Percentiles rank a stretch among this genome's conserved stretches.
Evolutionary conservation across 1,284 basidiomycete species (phyloP).

Genomic region (Fomitopsis schrenkii): DNA sequence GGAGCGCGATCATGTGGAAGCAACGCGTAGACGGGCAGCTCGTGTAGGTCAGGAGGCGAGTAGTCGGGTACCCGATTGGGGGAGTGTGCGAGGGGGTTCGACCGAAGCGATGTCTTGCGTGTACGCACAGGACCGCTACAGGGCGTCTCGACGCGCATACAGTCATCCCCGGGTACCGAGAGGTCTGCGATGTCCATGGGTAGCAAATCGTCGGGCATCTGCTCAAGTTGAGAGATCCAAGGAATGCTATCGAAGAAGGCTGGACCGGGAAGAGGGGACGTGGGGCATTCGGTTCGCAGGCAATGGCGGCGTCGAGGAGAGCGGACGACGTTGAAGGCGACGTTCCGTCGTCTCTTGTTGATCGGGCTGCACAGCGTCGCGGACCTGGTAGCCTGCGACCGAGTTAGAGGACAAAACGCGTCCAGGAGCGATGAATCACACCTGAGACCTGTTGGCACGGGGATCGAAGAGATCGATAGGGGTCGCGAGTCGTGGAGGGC

Average conservation of each 20-base stretch:
- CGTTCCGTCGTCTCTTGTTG: slow-evolving; percentile 24
- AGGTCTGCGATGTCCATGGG: slow-evolving; percentile 29
- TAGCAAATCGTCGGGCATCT: slow-evolving; percentile 16
- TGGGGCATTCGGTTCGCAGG: slow-evolving; percentile 23
- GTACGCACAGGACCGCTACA: slow-evolving; percentile 24
- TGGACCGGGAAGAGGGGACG: slow-evolving; percentile 16
- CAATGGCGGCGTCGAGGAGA: slow-evolving; percentile 24
- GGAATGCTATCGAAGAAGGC: slow-evolving; percentile 27
- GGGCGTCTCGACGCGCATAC: slow-evolving; percentile 6
- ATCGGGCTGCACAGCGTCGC: slow-evolving; percentile 24
- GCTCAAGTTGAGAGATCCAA: slow-evolving; percentile 28
- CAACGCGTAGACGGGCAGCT: slow-evolving; percentile 1
- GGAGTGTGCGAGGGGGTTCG: slow-evolving; percentile 12
- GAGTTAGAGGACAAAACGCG: slow-evolving; percentile 7
- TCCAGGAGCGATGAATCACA: slow-evolving; percentile 9
- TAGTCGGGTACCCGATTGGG: slow-evolving; percentile 4
- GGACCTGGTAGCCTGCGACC: slow-evolving; percentile 25
- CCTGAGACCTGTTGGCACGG: slow-evolving; percentile 14
- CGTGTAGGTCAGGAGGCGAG: slow-evolving; percentile 3
- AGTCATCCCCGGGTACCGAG: slow-evolving; percentile 20
- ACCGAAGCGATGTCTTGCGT: slow-evolving; percentile 24
- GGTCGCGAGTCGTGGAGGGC: slow-evolving; percentile 23
- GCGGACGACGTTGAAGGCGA: slow-evolving; percentile 19
- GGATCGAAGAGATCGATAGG: slow-evolving; percentile 24
- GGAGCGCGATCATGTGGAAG: slow-evolving; percentile 12